Evolutionary conservation across 441 rosid genomes (phyloP), one percentile per base, ranked within the genome.

Genomic region (Brassica balearica): DNA sequence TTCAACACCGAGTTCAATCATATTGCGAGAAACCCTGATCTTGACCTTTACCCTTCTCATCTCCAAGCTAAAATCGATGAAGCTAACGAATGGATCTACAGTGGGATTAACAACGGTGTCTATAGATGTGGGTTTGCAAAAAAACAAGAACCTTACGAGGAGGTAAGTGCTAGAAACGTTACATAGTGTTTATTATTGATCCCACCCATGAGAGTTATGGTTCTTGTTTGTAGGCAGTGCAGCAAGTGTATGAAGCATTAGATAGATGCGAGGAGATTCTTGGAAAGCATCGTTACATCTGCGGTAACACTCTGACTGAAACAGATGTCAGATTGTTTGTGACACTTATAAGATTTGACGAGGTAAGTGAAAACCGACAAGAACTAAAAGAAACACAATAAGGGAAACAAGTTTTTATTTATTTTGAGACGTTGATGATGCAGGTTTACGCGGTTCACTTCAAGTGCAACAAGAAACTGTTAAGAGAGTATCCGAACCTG

Each of bases 391-490:
- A 51, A 51, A 51, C 14, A 51, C 56, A 51, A 51, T 38, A 46
- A 4, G 15, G 53, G 14, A n/a, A n/a, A n/a, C n/a, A n/a, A n/a
- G n/a, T n/a, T n/a, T n/a, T n/a, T n/a, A n/a, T n/a, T n/a, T n/a
- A n/a, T 79, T 29, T 51, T 78, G 77, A 29, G 59, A 78, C 5
- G 1, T 59, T 5, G 48, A 10, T 41, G 56, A 48, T 77, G 51
- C 85, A 94, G 98, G 97, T 92, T 17, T 95, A 95, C 66, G 91
- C 87, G 0, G 97, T 95, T 67, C 95, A 91, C 79, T 91, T 92
- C 90, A 95, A 95, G 85, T 95, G 97, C 93, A 92, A 95, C 88
- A 91, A 91, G 85, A 95, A 89, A 76, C 89, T 88, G 29, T 48
- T 95, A 1, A 85, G 94, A n/a, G 97, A 92, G 83, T 91, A 87